Evolutionary conservation across 2,329 filamentous ascomycete genomes (phyloP).

Genomic region (Parastagonospora avenae): DNA sequence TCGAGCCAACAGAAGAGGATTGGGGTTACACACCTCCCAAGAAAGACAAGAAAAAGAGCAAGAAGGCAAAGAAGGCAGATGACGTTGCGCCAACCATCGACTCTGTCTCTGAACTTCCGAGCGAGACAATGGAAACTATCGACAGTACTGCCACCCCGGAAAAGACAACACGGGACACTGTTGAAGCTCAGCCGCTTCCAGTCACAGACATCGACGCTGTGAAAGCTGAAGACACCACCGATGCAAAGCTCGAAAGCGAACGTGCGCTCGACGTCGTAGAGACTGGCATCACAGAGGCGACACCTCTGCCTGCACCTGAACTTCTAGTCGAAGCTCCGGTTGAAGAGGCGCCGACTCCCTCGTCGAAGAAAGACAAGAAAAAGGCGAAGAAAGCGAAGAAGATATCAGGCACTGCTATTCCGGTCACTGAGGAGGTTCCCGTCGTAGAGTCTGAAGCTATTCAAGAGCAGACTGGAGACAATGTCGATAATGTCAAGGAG

Average conservation of each 20-base stretch:
- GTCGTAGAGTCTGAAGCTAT: conserved; percentile 1
- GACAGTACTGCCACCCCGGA: not conserved
- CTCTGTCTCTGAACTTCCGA: not conserved
- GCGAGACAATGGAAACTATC: not conserved
- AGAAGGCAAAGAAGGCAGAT: conserved; percentile 20
- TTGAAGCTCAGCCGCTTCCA: not conserved
- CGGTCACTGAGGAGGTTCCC: conserved; percentile 10
- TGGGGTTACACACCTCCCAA: conserved; percentile 12
- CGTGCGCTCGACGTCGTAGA: not conserved
- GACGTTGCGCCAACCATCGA: conserved; percentile 11
- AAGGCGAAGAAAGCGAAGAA: conserved; percentile 37
- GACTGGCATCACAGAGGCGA: not conserved
- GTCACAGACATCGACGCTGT: not conserved
- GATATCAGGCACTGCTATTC: conserved; percentile 17
- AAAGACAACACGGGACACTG: not conserved
- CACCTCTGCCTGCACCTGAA: not conserved
- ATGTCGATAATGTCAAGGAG: not conserved
- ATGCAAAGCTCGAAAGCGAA: not conserved
- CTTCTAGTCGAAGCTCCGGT: conserved; percentile 1
- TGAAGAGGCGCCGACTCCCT: not conserved
- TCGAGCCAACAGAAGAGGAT: conserved; percentile 2
- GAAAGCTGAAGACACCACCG: not conserved
- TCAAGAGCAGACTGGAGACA: not conserved
- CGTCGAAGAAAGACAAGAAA: conserved; percentile 30
- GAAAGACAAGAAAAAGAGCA: conserved; percentile 24